Evolutionary conservation across 106 monocot genomes (phyloP), one percentile per base, ranked within the genome.

Genomic region (Dendrobium huoshanense): DNA sequence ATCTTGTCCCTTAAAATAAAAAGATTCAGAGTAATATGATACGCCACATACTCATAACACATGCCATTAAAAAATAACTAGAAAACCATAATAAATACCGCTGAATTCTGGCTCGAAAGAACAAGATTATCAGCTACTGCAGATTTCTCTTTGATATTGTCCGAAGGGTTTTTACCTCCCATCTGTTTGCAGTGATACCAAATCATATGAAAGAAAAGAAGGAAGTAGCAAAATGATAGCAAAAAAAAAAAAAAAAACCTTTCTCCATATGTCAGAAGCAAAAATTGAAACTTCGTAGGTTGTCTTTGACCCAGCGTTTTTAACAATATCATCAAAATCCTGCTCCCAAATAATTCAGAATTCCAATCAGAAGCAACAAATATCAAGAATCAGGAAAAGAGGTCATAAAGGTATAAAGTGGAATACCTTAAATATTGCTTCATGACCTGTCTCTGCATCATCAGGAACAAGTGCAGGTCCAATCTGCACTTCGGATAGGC

Each of bases 221-320:
- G 77, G 9, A 16, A 67, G 25, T 48, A 17, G 7, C 19, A 7
- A 44, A 64, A 20, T 13, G 41, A 54, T 49, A 19, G 55, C 75
- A 20, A 16, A 79, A 58, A 10, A 22, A n/a, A n/a, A n/a, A n/a
- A 31, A 1, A 75, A 29, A 33, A 73, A 98, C 98, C 98, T 98
- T 98, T 91, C 81, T 95, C 92, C 92, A 98, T 73, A 89, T 89
- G 82, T 85, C 84, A 41, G 87, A 89, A 45, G 84, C 92, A 84
- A 98, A 95, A 78, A 95, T 89, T 79, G 92, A 85, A 80, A 95
- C 91, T 73, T 98, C 98, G 87, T 82, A 88, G 77, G 94, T 85
- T 67, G 92, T 86, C 72, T 91, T 92, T 27, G 88, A 82, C 18
- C 88, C 89, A 79, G 92, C 75, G 42, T 87, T 73, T 77, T 86